Base-by-base conservation (phyloP, 2,329 filamentous ascomycete species). In the Coniochaeta ligniaria region DNA sequence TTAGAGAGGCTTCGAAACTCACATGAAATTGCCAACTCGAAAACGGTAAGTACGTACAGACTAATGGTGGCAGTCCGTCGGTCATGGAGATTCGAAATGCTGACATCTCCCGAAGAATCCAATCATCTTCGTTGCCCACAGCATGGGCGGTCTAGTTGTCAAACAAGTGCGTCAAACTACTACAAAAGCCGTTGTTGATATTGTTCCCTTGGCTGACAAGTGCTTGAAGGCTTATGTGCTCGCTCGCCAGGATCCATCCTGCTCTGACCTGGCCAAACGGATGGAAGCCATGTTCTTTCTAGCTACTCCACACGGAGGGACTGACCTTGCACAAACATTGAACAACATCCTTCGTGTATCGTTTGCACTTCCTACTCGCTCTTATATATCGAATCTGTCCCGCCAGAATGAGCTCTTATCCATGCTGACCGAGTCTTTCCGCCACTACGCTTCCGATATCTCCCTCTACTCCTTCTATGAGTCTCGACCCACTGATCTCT, bases 221-320 rank as follows among this genome's bases (percentile, higher is more conserved):
- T 60, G 22, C 33, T 60, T 3, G 56, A 60, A n/a, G n/a, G n/a
- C n/a, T n/a, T n/a, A n/a, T n/a, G n/a, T n/a, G n/a, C n/a, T n/a
- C n/a, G n/a, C n/a, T n/a, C n/a, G n/a, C n/a, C n/a, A n/a, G n/a
- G n/a, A n/a, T n/a, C n/a, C n/a, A n/a, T n/a, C n/a, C n/a, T n/a
- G n/a, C n/a, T n/a, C n/a, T n/a, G n/a, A n/a, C n/a, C n/a, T n/a
- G n/a, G n/a, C n/a, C n/a, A n/a, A n/a, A n/a, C 65, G 69, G 17
- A 66, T 72, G 7, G 64, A 63, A 35, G 64, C 63, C 38, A 70
- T 75, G 7, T 69, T 70, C 63, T 75, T 75, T 61, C 65, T 75
- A 8, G 71, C 72, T 1, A 74, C 73, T 4, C 73, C 73, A 1
- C 73, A 75, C 58, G 60, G 69, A 14, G 73, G 72, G 0, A 70